Conservation (phyloP, 352 stramenopile genomes). For the Nothophytophthora sp. region DNA sequence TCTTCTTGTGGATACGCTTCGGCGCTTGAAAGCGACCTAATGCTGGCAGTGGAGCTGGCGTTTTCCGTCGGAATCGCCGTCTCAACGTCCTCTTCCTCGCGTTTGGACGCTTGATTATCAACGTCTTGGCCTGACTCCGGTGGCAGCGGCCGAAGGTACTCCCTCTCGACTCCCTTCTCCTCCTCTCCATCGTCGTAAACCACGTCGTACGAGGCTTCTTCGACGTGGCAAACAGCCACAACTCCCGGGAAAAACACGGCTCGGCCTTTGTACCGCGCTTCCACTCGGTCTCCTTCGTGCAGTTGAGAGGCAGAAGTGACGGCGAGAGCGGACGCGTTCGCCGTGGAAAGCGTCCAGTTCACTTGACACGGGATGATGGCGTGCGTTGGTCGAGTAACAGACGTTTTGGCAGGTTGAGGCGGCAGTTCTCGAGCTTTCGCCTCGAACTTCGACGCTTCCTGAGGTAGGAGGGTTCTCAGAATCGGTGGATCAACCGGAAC, state of each 20-base stretch:
- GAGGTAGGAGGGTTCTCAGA: no score
- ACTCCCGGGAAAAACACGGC: constrained; percentile 6
- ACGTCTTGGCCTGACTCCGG: not conserved
- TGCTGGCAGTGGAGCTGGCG: no score
- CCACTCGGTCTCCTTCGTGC: constrained; percentile 12
- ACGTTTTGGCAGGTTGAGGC: no score
- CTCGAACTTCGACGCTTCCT: no score
- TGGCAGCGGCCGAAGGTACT: constrained; percentile 19
- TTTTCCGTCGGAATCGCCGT: not conserved
- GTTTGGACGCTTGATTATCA: not conserved
- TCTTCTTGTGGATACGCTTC: no score
- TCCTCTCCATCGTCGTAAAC: constrained; percentile 30
- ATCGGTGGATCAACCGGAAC: no score
- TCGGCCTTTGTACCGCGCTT: constrained; percentile 15
- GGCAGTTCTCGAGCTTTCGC: no score
- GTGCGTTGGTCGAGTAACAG: not conserved
- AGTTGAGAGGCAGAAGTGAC: not conserved
- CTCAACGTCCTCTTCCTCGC: not conserved
- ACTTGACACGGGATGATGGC: constrained; percentile 17
- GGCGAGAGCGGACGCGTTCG: not conserved
- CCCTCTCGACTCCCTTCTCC: constrained; percentile 21
- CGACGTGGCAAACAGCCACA: constrained; percentile 10
- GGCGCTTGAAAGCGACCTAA: no score
- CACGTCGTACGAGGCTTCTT: constrained; percentile 21
- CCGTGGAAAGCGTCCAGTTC: constrained; percentile 10